Conservation (phyloP, 1,284 basidiomycete genomes). For the Kwoniella shivajii region DNA sequence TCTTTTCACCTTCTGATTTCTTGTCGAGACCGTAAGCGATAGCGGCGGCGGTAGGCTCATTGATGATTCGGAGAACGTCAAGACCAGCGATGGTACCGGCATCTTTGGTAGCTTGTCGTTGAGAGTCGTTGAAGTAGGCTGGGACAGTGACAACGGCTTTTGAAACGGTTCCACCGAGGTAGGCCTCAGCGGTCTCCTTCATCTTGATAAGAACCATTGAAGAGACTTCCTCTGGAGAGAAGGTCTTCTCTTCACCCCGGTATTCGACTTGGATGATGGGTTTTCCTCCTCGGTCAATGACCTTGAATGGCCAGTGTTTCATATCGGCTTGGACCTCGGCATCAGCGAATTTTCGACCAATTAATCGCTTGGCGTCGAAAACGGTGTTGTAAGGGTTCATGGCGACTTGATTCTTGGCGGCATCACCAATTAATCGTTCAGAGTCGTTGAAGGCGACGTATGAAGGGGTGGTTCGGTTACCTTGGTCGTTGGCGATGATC, state of each 20-base stretch:
- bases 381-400: conserved; percentile 90
- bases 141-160: conserved; percentile 71
- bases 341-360: conserved; percentile 62
- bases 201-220: conserved; percentile 98
- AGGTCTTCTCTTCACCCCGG: conserved; percentile 82
- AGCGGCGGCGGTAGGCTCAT: conserved; percentile 62
- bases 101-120: conserved; percentile 67
- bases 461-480: conserved; percentile 93
- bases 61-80: conserved; percentile 70
- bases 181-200: conserved; percentile 78
- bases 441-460: conserved; percentile 91
- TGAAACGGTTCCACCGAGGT: conserved; percentile 65
- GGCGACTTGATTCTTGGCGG: conserved; percentile 84
- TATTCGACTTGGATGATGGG: conserved; percentile 82
- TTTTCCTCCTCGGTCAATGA: conserved; percentile 79
- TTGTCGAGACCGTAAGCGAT: conserved; percentile 67
- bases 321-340: conserved; percentile 78
- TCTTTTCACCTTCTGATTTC: conserved; percentile 85
- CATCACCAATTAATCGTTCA: conserved; percentile 82
- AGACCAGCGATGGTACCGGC: conserved; percentile 66
- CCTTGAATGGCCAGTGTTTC: conserved; percentile 71
- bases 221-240: conserved; percentile 69
- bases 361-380: conserved; percentile 96
- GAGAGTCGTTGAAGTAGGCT: conserved; percentile 71
- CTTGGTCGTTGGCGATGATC: conserved; percentile 96